Conservation (phyloP, 257 asterid species). For the Gentiana macrophylla region DNA sequence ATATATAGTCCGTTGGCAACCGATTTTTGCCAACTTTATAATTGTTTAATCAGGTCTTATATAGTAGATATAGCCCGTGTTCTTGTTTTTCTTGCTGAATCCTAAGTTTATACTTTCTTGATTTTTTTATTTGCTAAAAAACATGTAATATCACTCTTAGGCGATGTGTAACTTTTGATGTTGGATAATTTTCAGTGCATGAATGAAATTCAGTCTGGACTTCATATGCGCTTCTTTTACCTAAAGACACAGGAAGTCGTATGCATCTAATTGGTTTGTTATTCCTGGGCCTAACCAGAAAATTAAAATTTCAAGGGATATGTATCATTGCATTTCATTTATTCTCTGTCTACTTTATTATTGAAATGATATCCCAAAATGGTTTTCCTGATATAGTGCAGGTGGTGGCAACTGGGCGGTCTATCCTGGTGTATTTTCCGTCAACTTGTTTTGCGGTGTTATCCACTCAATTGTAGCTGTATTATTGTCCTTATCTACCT, state of each 20-base stretch:
- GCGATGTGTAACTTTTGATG: not conserved
- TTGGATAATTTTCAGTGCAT: not conserved
- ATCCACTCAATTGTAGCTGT: conserved; percentile 32
- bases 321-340: no score
- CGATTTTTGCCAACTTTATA: not conserved
- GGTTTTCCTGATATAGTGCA: conserved; percentile 26
- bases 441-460: conserved; percentile 38
- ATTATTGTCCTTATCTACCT: conserved; percentile 46
- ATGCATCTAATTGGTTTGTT: no score
- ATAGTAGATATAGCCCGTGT: not conserved
- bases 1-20: not conserved
- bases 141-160: not conserved
- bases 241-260: not conserved
- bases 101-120: not conserved
- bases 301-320: no score
- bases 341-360: no score
- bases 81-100: not conserved
- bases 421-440: conserved; percentile 54
- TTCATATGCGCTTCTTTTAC: not conserved
- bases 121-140: not conserved
- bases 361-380: no score
- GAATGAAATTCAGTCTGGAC: not conserved
- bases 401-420: conserved; percentile 90
- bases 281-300: no score
- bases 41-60: not conserved